Evolutionary conservation across 1,284 basidiomycete genomes (phyloP), one percentile per base, ranked within the genome.

Genomic region (Peniophora sp.): DNA sequence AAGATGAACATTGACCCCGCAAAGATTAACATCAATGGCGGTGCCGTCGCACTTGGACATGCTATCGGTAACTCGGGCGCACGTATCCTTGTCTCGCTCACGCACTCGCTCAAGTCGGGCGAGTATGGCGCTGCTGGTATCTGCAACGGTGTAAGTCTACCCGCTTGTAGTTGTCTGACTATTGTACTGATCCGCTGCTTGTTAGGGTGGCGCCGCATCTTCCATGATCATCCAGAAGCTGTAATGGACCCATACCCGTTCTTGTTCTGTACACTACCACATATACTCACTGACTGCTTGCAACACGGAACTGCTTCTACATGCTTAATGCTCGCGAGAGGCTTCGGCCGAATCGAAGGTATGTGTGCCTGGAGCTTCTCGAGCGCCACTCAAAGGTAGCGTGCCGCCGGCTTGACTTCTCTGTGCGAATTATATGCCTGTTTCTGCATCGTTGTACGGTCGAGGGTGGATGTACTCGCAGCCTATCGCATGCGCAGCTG

Each of bases 121-220:
- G 79, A 99, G 74, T 97, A 96, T 64, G 97, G 97, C 62, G 92
- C 92, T 52, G 97, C 96, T 27, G 95, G 89, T 69, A 89, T 99
- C 61, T 99, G 97, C 82, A 99, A 99, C 67, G 95, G 95, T 58
- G 90, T 92, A 69, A 65, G 90, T 24, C 51, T 32, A 53, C 45
- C 35, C 47, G 20, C 32, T 43, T 41, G 9, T 34, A 16, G 5
- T n/a, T 5, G n/a, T n/a, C n/a, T 16, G 36, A 50, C 20, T 50
- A 50, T 25, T 48, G 32, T 25, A 53, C 27, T 36, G 48, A 61
- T 35, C 58, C 54, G 35, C 50, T 51, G 56, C 55, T 48, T 58
- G 61, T 32, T 59, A 92, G 89, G 92, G 93, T 65, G 93, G 93
- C 63, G 94, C 92, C 54, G 91, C 92, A 50, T 92, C 92, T 50